Evolutionary conservation across 257 asterid species (phyloP).

Genomic region (Jaltomata sinuosa): DNA sequence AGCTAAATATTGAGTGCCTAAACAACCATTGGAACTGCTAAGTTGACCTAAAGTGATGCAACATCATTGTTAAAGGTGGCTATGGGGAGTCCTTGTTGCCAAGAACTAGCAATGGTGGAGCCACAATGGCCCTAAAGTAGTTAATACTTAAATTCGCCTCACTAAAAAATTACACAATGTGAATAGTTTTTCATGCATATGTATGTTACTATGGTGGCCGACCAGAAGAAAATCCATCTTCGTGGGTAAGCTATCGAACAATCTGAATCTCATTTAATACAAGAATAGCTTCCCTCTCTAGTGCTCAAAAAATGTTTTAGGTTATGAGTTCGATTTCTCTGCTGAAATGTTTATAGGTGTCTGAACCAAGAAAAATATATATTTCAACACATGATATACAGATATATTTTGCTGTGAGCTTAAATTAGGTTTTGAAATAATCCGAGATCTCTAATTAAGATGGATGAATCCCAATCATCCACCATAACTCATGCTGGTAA

Average conservation of each 20-base stretch:
- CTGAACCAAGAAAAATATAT: not conserved
- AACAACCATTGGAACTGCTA: not conserved
- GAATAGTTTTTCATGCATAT: too few species aligned
- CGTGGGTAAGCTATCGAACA: too few species aligned
- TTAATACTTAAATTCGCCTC: too few species aligned
- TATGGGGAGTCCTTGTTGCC: not conserved
- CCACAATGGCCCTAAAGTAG: too few species aligned
- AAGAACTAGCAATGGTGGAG: too few species aligned
- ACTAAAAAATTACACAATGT: too few species aligned
- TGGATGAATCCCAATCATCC: not conserved
- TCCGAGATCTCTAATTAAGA: not conserved
- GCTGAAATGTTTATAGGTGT: not conserved
- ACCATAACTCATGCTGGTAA: not conserved
- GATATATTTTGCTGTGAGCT: not conserved
- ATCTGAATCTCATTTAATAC: not conserved
- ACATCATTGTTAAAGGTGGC: not conserved
- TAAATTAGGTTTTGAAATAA: not conserved
- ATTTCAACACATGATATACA: not conserved
- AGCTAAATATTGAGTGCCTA: not conserved
- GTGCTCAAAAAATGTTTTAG: not conserved
- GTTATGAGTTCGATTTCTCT: not conserved
- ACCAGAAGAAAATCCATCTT: too few species aligned
- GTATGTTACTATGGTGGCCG: too few species aligned
- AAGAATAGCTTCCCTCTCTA: not conserved
- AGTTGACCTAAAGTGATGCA: not conserved